Conservation (phyloP, 805 yeast genomes). For the Pichia scutulata region DNA sequence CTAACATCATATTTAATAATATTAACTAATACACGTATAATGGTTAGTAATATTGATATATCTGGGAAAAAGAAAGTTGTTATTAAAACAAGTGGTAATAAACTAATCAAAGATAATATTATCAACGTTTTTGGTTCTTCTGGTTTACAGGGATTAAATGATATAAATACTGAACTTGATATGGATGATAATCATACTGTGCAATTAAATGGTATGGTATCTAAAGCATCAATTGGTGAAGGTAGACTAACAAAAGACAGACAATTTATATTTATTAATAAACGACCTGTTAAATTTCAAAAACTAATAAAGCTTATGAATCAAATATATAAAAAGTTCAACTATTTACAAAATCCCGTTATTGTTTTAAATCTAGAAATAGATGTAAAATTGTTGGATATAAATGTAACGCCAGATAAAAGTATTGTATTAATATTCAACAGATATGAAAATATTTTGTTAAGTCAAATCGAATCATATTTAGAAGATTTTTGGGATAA, state of each 20-base stretch:
- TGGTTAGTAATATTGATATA: slow-evolving; percentile 45
- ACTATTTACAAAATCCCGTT: slow-evolving; percentile 66
- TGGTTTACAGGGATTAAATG: slow-evolving; percentile 50
- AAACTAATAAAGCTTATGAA: slow-evolving; percentile 51
- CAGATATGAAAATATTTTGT: slow-evolving; percentile 41
- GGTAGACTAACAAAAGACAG: slow-evolving; percentile 68
- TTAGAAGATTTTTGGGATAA: slow-evolving; percentile 37
- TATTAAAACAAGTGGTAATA: slow-evolving; percentile 50
- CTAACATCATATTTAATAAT: slow-evolving; percentile 66
- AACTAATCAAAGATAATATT: slow-evolving; percentile 47
- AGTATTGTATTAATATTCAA: slow-evolving; percentile 59
- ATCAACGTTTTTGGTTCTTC: slow-evolving; percentile 64
- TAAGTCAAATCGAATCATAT: slow-evolving; percentile 48
- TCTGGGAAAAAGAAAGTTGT: slow-evolving; percentile 45
- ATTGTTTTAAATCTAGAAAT: slow-evolving; percentile 54
- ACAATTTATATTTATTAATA: slow-evolving; percentile 67
- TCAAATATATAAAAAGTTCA: slow-evolving; percentile 66
- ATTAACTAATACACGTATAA: slow-evolving; percentile 47
- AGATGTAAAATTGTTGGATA: slow-evolving; percentile 51
- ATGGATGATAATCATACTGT: slow-evolving; percentile 30
- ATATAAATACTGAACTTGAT: slow-evolving; percentile 37
- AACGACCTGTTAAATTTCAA: slow-evolving; percentile 61
- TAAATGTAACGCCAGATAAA: slow-evolving; percentile 91
- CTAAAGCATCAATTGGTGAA: slow-evolving; percentile 72
- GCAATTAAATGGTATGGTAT: slow-evolving; percentile 51